These are phyloP conservation scores for Niebla homalea DNA, from an alignment of 495 filamentous ascomycete species.

Conservation along the genomic window DNA sequence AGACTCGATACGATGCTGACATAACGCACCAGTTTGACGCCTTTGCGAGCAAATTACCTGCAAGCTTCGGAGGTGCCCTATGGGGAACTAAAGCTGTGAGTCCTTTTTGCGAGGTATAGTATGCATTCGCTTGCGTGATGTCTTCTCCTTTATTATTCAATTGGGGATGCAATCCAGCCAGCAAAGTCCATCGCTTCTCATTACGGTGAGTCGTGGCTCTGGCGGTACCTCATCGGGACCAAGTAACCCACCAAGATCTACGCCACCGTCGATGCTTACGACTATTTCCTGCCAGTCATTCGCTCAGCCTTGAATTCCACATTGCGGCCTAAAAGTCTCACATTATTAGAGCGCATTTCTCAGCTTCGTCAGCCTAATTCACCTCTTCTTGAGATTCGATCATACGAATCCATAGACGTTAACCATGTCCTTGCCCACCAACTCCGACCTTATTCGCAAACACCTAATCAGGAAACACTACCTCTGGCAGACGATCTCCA, in stretches of 20 bases:
- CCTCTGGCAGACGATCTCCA: slow-evolving; percentile 61
- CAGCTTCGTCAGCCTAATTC: slow-evolving; percentile 29
- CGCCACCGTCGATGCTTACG: slow-evolving; percentile 65
- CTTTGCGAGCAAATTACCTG: slow-evolving; percentile 85
- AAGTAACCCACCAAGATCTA: slow-evolving; percentile 30
- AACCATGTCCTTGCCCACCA: slow-evolving; percentile 53
- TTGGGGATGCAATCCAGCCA: no score
- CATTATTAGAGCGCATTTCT: slow-evolving; percentile 32
- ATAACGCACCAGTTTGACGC: slow-evolving; percentile 54
- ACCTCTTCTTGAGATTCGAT: slow-evolving; percentile 63
- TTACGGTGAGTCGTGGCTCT: no score
- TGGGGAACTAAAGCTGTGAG: slow-evolving; percentile 85
- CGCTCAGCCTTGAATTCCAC: slow-evolving; percentile 50
- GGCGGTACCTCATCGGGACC: no score
- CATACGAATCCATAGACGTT: slow-evolving; percentile 81
- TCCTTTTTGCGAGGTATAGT: slow-evolving; percentile 21
- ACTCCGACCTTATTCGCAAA: slow-evolving; percentile 89
- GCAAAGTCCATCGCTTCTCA: no score
- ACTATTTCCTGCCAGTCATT: slow-evolving; percentile 75
- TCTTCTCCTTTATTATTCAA: no score
- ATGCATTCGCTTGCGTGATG: no score
- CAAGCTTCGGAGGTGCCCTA: slow-evolving; percentile 48
- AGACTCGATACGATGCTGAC: slow-evolving; percentile 9
- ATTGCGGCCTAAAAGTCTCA: slow-evolving; percentile 35
- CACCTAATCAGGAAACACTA: slow-evolving; percentile 96